These are phyloP conservation scores for Turnera subulata DNA, from an alignment of 345 rosid genomes.

Conservation along the genomic window DNA sequence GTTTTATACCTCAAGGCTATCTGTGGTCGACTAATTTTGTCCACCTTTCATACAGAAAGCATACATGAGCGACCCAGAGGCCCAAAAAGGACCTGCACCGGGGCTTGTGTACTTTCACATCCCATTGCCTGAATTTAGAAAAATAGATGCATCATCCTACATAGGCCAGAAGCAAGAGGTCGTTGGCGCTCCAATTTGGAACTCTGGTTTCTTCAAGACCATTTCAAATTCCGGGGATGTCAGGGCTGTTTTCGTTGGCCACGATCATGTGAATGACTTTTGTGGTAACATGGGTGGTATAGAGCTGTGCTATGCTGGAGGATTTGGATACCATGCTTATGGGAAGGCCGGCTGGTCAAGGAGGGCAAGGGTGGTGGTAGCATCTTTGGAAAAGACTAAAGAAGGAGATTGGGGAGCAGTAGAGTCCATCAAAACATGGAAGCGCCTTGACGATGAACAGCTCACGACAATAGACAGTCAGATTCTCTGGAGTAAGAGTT, in stretches of 20 bases:
- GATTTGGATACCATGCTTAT: conserved; percentile 91
- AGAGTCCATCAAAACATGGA: conserved; percentile 84
- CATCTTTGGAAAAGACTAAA: conserved; percentile 56
- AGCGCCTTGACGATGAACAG: conserved; percentile 72
- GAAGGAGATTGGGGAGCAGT: conserved; percentile 65
- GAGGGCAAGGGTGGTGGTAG: conserved; percentile 73
- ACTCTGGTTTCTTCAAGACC: conserved; percentile 86
- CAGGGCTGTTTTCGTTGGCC: conserved; percentile 85
- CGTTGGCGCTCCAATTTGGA: conserved; percentile 61
- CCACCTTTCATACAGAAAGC: conserved; percentile 40
- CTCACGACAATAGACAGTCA: conserved; percentile 58
- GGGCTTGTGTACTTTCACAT: conserved; percentile 92
- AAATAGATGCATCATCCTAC: conserved; percentile 52
- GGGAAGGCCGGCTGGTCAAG: conserved; percentile 91
- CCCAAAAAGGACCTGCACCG: conserved; percentile 64
- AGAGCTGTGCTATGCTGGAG: conserved; percentile 91
- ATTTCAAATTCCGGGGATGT: conserved; percentile 76
- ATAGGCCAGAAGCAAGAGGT: conserved; percentile 71
- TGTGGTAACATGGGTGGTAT: conserved; percentile 61
- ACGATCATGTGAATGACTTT: conserved; percentile 87
- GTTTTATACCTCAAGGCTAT: neutral
- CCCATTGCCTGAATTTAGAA: conserved; percentile 72
- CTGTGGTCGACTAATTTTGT: neutral
- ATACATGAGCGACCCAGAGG: conserved; percentile 49
- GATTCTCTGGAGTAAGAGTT: conserved; percentile 16